Conservation (phyloP, 1,139 yeast genomes). For the Taiozyma sp. region DNA sequence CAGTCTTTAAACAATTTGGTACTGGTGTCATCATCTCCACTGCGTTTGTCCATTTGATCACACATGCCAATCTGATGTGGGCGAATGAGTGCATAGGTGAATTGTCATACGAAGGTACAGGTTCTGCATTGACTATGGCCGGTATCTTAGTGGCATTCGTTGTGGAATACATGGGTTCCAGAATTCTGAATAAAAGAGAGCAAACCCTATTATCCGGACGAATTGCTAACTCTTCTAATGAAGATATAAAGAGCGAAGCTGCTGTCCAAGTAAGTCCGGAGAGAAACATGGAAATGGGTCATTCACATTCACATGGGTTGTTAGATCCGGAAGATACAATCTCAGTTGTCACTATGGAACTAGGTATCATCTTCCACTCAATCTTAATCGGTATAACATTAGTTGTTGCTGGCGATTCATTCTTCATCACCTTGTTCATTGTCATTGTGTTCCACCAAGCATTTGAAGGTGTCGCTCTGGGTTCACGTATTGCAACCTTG, state of each 20-base stretch:
- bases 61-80: conserved; percentile 50
- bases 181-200: conserved; percentile 8
- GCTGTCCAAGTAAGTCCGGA: not conserved
- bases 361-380: conserved; percentile 71
- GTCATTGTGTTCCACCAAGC: conserved; percentile 81
- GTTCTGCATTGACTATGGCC: conserved; percentile 16
- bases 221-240: not conserved
- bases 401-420: conserved; percentile 51
- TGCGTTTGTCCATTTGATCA: conserved; percentile 71
- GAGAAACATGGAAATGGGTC: conserved; percentile 1
- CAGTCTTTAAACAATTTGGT: conserved; percentile 65
- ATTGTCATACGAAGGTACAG: conserved; percentile 12
- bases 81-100: conserved; percentile 12
- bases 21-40: conserved; percentile 86
- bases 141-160: conserved; percentile 15
- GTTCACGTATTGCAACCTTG: conserved; percentile 64
- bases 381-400: conserved; percentile 65
- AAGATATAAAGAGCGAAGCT: not conserved
- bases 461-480: conserved; percentile 84
- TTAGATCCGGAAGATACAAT: conserved; percentile 4
- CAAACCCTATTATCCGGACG: not conserved
- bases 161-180: conserved; percentile 11
- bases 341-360: conserved; percentile 38
- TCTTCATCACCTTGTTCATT: conserved; percentile 64
- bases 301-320: conserved; percentile 6